A percentile compares a stretch with the other conserved stretches of the same genome.
Conservation (phyloP, 2,329 filamentous ascomycete genomes). For the Aspergillus sp. region DNA sequence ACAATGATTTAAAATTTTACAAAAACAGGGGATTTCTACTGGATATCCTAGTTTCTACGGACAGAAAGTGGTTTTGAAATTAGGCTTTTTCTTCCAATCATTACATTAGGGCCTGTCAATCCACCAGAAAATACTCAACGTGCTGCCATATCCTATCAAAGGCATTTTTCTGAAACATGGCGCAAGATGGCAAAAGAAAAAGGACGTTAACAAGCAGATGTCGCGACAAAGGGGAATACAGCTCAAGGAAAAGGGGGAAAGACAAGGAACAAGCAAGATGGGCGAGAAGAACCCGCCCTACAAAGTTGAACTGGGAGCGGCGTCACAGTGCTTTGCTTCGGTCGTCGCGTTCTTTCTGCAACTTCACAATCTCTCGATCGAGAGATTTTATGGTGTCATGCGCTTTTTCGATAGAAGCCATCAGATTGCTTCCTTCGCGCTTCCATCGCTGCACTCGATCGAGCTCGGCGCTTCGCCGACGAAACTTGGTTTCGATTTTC, state of each 20-base stretch:
- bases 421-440: slow-evolving; percentile 55
- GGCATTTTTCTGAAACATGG: slow-evolving; percentile 20
- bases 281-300: slow-evolving; percentile 1
- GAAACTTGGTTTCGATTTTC: slow-evolving; percentile 77
- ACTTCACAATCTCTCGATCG: slow-evolving; percentile 58
- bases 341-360: slow-evolving; percentile 50
- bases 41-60: slow-evolving; percentile 11
- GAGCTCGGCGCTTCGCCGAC: slow-evolving; percentile 64
- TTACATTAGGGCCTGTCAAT: slow-evolving; percentile 10
- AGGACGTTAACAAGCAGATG: slow-evolving; percentile 9
- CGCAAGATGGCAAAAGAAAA: slow-evolving; percentile 12
- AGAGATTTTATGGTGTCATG: slow-evolving; percentile 65
- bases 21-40: slow-evolving; percentile 16
- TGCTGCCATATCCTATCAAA: slow-evolving; percentile 17
- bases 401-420: slow-evolving; percentile 57
- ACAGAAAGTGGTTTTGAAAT: slow-evolving; percentile 10
- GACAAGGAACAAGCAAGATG: slow-evolving; percentile 4
- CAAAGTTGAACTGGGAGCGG: not conserved
- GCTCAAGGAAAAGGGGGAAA: slow-evolving; percentile 13
- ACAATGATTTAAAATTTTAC: slow-evolving; percentile 6
- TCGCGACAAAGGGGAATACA: slow-evolving; percentile 14
- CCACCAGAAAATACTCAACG: slow-evolving; percentile 8
- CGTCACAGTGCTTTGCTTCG: slow-evolving; percentile 24
- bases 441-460: slow-evolving; percentile 70
- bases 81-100: slow-evolving; percentile 17